Evolutionary conservation across 2,329 filamentous ascomycete species (phyloP).

Genomic region (Sclerotinia glacialis): DNA sequence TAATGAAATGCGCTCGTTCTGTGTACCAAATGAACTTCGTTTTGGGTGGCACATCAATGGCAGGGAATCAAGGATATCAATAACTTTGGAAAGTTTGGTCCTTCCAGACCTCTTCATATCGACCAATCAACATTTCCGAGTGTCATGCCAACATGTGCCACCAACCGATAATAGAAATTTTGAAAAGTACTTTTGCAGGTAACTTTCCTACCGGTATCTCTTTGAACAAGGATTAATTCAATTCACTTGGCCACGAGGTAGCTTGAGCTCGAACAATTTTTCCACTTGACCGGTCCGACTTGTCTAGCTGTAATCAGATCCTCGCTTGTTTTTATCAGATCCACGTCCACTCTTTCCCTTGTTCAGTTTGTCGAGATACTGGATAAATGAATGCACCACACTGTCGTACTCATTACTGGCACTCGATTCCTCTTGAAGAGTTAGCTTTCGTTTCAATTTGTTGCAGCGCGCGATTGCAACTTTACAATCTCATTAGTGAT

Average conservation of each 20-base stretch:
- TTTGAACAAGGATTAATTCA: background rate
- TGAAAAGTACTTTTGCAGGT: background rate
- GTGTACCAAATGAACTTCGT: too few species aligned
- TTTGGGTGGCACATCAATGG: background rate
- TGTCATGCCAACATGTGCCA: constrained; percentile 12
- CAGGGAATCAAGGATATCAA: background rate
- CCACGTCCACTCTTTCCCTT: constrained; percentile 5
- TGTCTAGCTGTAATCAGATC: constrained; percentile 21
- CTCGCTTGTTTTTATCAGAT: constrained; percentile 20
- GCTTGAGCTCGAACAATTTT: background rate
- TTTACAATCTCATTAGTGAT: background rate
- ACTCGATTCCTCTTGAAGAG: background rate
- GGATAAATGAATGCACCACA: too few species aligned
- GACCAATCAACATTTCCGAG: background rate
- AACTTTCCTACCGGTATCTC: background rate
- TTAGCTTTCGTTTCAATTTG: background rate
- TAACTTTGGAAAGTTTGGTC: background rate
- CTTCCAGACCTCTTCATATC: background rate
- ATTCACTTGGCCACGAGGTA: background rate
- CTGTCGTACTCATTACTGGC: background rate
- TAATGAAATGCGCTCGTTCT: too few species aligned
- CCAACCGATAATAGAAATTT: background rate
- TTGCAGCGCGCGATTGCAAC: background rate
- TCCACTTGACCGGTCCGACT: too few species aligned
- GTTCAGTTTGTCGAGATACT: background rate